Evolutionary conservation across 2,329 filamentous ascomycete genomes (phyloP), one percentile per base, ranked within the genome.

Genomic region (Epichloe coenophiala): DNA sequence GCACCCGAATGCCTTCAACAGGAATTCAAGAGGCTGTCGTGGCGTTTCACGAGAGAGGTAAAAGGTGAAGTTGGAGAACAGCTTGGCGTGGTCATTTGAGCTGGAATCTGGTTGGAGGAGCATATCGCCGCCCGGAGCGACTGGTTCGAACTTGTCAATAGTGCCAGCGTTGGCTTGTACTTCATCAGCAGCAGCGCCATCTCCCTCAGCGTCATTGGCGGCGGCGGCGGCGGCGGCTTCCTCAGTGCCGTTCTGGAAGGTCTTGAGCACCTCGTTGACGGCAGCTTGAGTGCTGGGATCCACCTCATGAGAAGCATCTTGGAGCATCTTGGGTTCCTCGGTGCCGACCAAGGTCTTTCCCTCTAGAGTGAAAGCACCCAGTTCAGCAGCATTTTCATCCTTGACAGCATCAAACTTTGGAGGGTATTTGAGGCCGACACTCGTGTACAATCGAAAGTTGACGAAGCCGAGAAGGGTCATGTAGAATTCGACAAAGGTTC

Each of bases 401-500:
- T 87, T 91, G 63, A 75, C 76, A 58, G 80, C 74, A 65, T 96
- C 88, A 61, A 97, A 97, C 68, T 89, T 95, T 54, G 93, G 93
- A 17, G 93, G 93, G 65, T 98, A 98, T 52, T 96, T 88, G 55
- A 98, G 72, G 8, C 93, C 93, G 56, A 95, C 75, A 1, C 87
- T 83, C 1, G 89, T 95, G 72, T 96, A 98, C 45, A 98, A 76
- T 56, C 88, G 77, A 75, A 89, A 98, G 75, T 98, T 96, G 70
- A 97, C 83, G 62, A 98, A 98, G 54, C 91, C 86, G 19, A 98
- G 75, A 13, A 98, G 77, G 4, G 91, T 97, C 61, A 94, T 95
- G 74, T 98, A 98, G 68, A 98, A 98, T 67, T 98, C 91, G 57
- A 98, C 83, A 64, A 98, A 98, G 4, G 93, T 98, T 53, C 88